phyloP scores from a whole-genome alignment of 768 basidiomycete species.

The Rhodotorula kratochvilovae region DNA sequence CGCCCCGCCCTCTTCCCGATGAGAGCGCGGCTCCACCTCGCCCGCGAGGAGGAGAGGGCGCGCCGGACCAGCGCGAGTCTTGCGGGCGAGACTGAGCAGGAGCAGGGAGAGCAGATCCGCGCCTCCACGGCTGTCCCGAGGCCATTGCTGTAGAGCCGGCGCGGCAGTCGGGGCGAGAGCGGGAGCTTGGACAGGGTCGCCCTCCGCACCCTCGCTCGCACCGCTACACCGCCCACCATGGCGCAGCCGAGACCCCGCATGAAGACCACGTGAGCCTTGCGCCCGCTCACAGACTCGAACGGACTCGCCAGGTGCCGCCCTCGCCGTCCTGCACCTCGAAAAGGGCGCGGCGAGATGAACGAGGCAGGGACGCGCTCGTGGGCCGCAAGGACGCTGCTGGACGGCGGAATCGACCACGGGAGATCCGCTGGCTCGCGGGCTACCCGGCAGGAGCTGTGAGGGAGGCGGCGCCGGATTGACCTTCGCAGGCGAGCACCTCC shows the following conservation, averaged over 20 bases:
- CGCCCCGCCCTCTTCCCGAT: background rate
- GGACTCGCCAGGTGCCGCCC: background rate
- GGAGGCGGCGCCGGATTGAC: no score
- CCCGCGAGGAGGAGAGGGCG: background rate
- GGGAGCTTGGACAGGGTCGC: background rate
- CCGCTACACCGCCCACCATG: background rate
- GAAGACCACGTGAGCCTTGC: slow-evolving; percentile 15
- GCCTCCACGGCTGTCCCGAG: slow-evolving; percentile 9
- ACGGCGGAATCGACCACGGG: no score
- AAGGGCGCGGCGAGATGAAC: no score
- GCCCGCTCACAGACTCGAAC: background rate
- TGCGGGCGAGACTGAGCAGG: background rate
- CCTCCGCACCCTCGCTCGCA: background rate
- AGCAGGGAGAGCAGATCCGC: background rate
- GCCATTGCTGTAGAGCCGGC: background rate
- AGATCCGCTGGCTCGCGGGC: no score
- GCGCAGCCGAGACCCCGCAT: slow-evolving; percentile 13
- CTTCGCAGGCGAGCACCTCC: background rate
- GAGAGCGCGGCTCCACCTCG: background rate
- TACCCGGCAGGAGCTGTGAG: no score
- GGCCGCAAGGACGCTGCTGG: no score
- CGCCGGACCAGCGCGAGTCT: background rate
- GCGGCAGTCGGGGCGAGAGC: background rate
- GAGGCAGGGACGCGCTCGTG: no score
- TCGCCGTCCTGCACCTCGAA: no score